Evolutionary conservation across 176 grass and related monocot species (phyloP), one percentile per base, ranked within the genome.

Genomic region (Aegilops tauschii): DNA sequence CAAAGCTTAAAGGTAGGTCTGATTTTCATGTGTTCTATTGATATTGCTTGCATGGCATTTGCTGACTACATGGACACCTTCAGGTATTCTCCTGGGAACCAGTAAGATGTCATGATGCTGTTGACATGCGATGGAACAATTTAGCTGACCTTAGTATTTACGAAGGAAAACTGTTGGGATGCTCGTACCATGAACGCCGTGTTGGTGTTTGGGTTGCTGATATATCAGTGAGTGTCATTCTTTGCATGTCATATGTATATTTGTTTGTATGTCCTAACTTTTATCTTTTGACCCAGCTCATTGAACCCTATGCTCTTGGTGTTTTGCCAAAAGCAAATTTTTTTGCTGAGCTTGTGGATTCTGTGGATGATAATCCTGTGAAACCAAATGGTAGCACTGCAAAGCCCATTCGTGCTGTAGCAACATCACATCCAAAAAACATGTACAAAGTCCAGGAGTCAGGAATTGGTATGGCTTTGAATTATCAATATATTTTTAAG

Each of bases 71-170:
- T 76, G 68, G 28, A 20, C 56, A 84, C 37, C 85, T 61, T 66
- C 83, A 98, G 96, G 97, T 98, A 65, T 94, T 96, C 81, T 98
- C 97, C 69, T 98, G 97, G 97, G 97, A 98, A 61, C 97, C 97
- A 74, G 86, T 98, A 87, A 95, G 90, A 81, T 98, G 92, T 30
- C 97, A 96, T 87, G 97, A 96, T 37, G 72, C 84, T 78, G 92
- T 96, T 87, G 92, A 96, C 79, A 96, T 98, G 89, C 92, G 97
- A 23, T 98, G 97, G 97, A 89, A 81, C 40, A 94, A 90, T 88
- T 88, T 98, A 68, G 90, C 87, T 83, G 97, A 98, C 82, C 90
- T 98, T 79, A 94, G 90, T 84, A 94, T 98, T 90, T 98, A 96
- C 83, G 97, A 98, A 95, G 97, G 97, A 80, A 98, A 96, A 91